Evolutionary conservation across 2,329 filamentous ascomycete species (phyloP), one percentile per base, ranked within the genome.

Genomic region (Mycosphaerelloides madeirae): DNA sequence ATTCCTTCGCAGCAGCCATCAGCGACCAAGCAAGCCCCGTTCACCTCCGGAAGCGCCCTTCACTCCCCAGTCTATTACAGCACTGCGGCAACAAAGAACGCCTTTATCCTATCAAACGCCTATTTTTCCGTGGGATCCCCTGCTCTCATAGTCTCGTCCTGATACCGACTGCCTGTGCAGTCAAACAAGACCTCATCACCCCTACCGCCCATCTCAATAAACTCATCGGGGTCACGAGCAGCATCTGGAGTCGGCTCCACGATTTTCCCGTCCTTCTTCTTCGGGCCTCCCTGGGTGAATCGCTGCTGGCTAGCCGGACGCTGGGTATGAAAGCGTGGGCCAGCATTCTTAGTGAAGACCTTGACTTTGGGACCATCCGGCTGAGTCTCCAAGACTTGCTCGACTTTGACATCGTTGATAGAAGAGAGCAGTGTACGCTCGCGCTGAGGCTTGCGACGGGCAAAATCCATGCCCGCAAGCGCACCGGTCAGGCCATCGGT

Each of bases 401-500:
- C 73, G 52, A 83, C 69, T 60, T 78, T 69, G 61, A 93, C 79
- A 38, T 87, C 80, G 65, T 95, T 95, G 65, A 95, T 79, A 38
- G 78, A 82, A 57, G 85, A 84, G 29, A 98, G 76, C 42, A 97
- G 69, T 0, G 93, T 98, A 37, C 93, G 81, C 68, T 97, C 87
- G 12, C 93, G 81, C 19, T 78, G 73, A 0, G 88, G 70, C 52
- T 90, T 93, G 53, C 91, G 82, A 57, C 84, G 85, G 19, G 84
- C 81, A 63, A 98, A 90, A 55, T 93, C 88, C 8, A 98, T 77
- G 9, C 80, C 78, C 18, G 81, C 81, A 55, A 98, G 79, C 25
- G 86, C 89, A n/a, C 87, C 87, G 0, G 93, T 90, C 16, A 98
- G 76, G 5, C 91, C 90, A 60, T 94, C 89, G 13, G 90, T 96